Base-by-base conservation (phyloP, 2,329 filamentous ascomycete genomes). In the Trichoderma aggressivum region DNA sequence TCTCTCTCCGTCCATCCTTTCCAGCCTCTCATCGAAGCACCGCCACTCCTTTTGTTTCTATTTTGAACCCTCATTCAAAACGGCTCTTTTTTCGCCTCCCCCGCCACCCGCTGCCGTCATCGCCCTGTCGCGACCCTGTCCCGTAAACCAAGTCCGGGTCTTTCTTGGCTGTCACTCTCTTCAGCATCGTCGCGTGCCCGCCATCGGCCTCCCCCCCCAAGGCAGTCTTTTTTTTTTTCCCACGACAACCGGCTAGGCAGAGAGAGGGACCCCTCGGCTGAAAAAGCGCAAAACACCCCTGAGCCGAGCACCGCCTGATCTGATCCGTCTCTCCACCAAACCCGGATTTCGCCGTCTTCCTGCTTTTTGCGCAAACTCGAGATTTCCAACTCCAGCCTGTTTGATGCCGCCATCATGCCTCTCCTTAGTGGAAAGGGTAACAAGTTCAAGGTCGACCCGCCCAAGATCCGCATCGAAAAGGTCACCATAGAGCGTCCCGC, bases 391-490 rank as follows among this genome's bases (percentile, higher is more conserved):
- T 53, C n/a, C 5, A 30, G 39, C n/a, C 50, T 30, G 39, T 53
- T 61, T 63, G 36, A 70, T 68, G 64, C 64, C 43, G 70, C 36
- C 74, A 74, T 59, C 72, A 81, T 81, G 80, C 80, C 79, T 79
- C 80, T 84, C 70, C 81, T 84, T 72, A 81, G 81, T 72, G 79
- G 79, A 67, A 84, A 84, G 73, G 79, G 78, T 72, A 82, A 82
- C 73, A 88, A 86, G 77, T 84, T 86, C 80, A 87, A 87, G 79
- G 80, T 83, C 74, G 83, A 85, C 73, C 81, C 83, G 67, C 83
- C 84, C 70, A 83, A 82, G 72, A 83, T 87, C 75, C 84, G 85
- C 72, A 84, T 86, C 75, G 85, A 88, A 77, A 85, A 84, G 74
- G 85, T 87, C 71, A 79, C 82, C 67, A 81, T 87, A 76, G 82